Evolutionary conservation across 75 land plant species (phyloP).

Genomic region (Picea glauca): DNA sequence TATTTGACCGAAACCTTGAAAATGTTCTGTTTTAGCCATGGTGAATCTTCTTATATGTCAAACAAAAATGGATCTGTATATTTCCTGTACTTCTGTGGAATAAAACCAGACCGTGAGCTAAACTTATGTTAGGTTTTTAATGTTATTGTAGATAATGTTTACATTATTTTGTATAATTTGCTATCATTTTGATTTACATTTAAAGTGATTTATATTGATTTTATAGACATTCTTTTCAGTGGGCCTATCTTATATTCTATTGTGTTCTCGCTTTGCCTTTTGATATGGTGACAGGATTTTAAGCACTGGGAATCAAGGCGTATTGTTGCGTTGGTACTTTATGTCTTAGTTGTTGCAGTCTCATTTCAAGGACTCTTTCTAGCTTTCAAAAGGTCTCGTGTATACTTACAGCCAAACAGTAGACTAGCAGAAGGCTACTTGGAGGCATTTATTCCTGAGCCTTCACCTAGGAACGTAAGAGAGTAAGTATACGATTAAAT

Average conservation of each 20-base stretch:
- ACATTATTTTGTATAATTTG: too few species aligned
- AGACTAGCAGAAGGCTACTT: conserved; percentile 75
- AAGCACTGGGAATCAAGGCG: conserved; percentile 76
- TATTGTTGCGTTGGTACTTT: conserved; percentile 59
- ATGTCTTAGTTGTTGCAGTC: conserved; percentile 36
- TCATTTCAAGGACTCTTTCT: conserved; percentile 48
- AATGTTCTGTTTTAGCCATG: too few species aligned
- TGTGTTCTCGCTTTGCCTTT: neutral
- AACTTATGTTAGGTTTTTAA: too few species aligned
- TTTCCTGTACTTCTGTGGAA: too few species aligned
- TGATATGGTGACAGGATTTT: conserved; percentile 47
- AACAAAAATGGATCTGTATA: too few species aligned
- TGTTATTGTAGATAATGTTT: too few species aligned
- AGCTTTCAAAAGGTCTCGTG: conserved; percentile 32
- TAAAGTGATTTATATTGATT: neutral
- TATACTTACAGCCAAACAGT: conserved; percentile 22
- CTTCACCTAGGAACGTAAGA: conserved; percentile 57
- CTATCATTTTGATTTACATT: neutral
- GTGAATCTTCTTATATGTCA: too few species aligned
- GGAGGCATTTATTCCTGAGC: conserved; percentile 92
- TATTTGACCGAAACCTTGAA: too few species aligned
- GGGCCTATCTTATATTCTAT: neutral
- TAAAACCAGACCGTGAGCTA: too few species aligned
- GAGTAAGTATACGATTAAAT: conserved; percentile 38
- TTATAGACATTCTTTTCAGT: neutral